A percentile compares a stretch with the other conserved stretches of the same genome.
Evolutionary conservation across 2,329 filamentous ascomycete species (phyloP).

Genomic region (Sarocladiaceae sp.): DNA sequence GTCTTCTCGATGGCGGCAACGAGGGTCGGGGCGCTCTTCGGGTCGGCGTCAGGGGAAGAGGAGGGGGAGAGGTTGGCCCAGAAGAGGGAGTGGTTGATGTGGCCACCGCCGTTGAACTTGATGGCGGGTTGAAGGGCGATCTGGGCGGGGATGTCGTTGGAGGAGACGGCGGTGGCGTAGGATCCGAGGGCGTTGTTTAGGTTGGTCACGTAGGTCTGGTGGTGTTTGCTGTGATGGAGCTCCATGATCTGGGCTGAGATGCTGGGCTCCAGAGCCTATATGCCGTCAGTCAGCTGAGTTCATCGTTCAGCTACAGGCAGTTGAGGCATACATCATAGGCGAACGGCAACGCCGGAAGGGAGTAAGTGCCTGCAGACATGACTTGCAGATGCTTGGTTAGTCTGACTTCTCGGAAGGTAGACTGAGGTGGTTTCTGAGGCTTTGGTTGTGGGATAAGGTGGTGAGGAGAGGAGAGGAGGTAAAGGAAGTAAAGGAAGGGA

Average conservation of each 20-base stretch:
- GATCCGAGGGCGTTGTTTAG: constrained; percentile 61
- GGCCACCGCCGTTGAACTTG: constrained; percentile 85
- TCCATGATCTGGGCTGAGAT: constrained; percentile 78
- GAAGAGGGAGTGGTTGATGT: constrained; percentile 90
- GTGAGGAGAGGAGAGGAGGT: neutral
- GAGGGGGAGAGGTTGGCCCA: constrained; percentile 75
- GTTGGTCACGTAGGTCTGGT: constrained; percentile 72
- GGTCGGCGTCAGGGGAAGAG: constrained; percentile 48
- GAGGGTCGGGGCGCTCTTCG: constrained; percentile 51
- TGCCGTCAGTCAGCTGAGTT: neutral
- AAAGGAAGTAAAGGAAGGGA: neutral
- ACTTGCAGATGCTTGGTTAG: too few species aligned
- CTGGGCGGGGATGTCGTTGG: constrained; percentile 55
- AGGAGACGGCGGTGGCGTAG: constrained; percentile 48
- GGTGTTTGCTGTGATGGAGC: constrained; percentile 73
- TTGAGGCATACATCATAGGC: constrained; percentile 55
- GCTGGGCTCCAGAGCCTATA: constrained; percentile 62
- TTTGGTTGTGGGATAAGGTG: too few species aligned
- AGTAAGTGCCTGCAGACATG: constrained; percentile 32
- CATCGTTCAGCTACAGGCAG: neutral
- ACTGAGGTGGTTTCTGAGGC: neutral
- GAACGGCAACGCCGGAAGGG: constrained; percentile 61
- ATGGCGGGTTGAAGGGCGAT: constrained; percentile 64
- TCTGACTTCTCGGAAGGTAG: too few species aligned
- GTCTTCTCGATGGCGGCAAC: constrained; percentile 52